Base-by-base conservation (phyloP, 2,329 filamentous ascomycete species). In the Endoconidiophora polonica region DNA sequence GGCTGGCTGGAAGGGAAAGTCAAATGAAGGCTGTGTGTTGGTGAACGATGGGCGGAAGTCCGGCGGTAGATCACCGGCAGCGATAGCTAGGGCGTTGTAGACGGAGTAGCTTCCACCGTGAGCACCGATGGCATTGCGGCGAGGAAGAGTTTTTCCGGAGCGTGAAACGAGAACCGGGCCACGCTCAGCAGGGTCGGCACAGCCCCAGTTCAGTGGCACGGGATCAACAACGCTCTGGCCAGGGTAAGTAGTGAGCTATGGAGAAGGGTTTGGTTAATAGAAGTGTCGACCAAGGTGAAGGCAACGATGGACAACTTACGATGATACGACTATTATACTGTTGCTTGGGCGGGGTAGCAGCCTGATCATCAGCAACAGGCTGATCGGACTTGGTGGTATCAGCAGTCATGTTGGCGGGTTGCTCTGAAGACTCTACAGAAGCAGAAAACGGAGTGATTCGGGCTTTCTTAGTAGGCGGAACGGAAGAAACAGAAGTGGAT, bases 11-110 rank as follows among this genome's bases (percentile, higher is more conserved):
- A 86, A 87, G 0, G 87, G 87, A 60, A 96, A 86, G 48, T 81
- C 77, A 20, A 79, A 85, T n/a, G 88, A 87, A 10, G 91, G 91
- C 63, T 96, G 85, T 7, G 87, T 94, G 64, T 96, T 69, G 55
- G 70, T 77, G 57, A 74, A 78, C 56, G 77, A 73, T n/a, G 74
- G 75, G 44, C 72, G 74, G 46, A 38, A 37, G 57, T 94, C 81
- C 39, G 78, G 73, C 54, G 86, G 78, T 52, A 96, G 75, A 62
- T 96, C 83, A 59, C 90, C 88, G 62, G 86, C 91, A 20, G 90
- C 90, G 56, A 96, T 80, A 10, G 90, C 90, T 24, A 96, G 74
- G 20, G 90, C 90, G 61, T 94, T 87, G 68, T 96, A 96, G 56
- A 95, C 90, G 54, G 86, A 87, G 64, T 98, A 96, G 3, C 87